Evolutionary conservation across 768 basidiomycete genomes (phyloP).

Genomic region (Cantharellus cinnabarinus): DNA sequence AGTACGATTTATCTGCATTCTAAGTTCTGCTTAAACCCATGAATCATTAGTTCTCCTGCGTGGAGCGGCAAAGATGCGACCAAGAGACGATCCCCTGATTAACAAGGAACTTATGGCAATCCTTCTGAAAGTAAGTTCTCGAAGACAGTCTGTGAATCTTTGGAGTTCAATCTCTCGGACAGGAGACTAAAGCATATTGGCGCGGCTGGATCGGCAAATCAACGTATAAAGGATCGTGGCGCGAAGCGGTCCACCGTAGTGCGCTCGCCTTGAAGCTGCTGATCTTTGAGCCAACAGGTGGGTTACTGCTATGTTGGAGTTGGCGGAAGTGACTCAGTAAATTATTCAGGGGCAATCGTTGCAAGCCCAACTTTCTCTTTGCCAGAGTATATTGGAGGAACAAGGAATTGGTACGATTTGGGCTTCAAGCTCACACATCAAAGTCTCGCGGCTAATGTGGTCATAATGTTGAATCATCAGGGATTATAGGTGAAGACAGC

Average conservation of each 20-base stretch:
- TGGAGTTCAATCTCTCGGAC: not conserved
- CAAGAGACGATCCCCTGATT: constrained; percentile 49
- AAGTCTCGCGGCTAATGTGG: not conserved
- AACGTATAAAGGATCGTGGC: constrained; percentile 85
- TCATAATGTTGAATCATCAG: constrained; percentile 14
- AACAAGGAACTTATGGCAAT: constrained; percentile 40
- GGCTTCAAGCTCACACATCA: constrained; percentile 2
- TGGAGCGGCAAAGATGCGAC: constrained; percentile 27
- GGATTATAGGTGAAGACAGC: constrained; percentile 37
- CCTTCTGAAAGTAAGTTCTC: constrained; percentile 30
- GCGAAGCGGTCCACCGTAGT: constrained; percentile 81
- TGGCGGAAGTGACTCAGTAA: not conserved
- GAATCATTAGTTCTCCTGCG: constrained; percentile 20
- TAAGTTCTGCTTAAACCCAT: not conserved
- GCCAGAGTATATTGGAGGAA: constrained; percentile 80
- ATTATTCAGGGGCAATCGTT: constrained; percentile 53
- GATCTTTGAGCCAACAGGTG: constrained; percentile 79
- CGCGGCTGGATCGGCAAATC: constrained; percentile 73
- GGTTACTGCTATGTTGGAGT: constrained; percentile 3
- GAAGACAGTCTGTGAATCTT: not conserved
- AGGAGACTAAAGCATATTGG: constrained; percentile 71
- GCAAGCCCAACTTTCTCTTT: constrained; percentile 90
- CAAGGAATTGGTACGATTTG: constrained; percentile 53
- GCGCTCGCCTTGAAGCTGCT: constrained; percentile 86
- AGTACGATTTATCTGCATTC: constrained; percentile 12